phyloP scores from a whole-genome alignment of 1,284 basidiomycete species.

The Cutaneotrichosporon sp. region DNA sequence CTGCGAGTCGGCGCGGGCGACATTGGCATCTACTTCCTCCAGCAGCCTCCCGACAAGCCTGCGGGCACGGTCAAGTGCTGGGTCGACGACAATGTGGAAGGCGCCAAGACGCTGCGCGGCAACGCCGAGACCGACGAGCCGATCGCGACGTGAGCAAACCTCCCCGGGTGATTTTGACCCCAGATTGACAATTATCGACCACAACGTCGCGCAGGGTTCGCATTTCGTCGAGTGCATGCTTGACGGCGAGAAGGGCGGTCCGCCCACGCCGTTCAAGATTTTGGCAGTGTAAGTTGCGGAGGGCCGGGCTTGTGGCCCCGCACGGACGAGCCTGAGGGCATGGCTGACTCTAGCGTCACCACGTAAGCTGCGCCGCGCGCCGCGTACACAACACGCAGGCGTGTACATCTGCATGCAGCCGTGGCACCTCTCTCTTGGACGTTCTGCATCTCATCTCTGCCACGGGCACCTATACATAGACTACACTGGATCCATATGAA shows the following conservation, averaged over 20 bases:
- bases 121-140: conserved; percentile 35
- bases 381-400: too few species aligned
- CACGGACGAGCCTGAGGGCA: not conserved
- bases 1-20: conserved; percentile 47
- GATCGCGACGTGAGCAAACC: conserved; percentile 22
- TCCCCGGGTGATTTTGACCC: conserved; percentile 23
- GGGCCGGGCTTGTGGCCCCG: not conserved
- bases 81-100: conserved; percentile 50
- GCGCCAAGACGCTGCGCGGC: conserved; percentile 46
- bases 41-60: conserved; percentile 41
- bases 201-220: conserved; percentile 63
- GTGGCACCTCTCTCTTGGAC: too few species aligned
- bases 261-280: conserved; percentile 64
- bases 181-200: conserved; percentile 66
- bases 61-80: conserved; percentile 47
- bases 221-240: conserved; percentile 77
- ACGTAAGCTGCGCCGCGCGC: conserved; percentile 3
- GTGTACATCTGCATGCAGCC: too few species aligned
- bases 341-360: conserved; percentile 7
- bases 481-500: too few species aligned
- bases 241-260: conserved; percentile 67
- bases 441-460: too few species aligned
- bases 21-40: conserved; percentile 49
- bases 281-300: conserved; percentile 55
- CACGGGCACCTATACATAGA: too few species aligned